Evolutionary conservation across 768 basidiomycete species (phyloP), one percentile per base, ranked within the genome.

Genomic region (Rubroboletus satanas): DNA sequence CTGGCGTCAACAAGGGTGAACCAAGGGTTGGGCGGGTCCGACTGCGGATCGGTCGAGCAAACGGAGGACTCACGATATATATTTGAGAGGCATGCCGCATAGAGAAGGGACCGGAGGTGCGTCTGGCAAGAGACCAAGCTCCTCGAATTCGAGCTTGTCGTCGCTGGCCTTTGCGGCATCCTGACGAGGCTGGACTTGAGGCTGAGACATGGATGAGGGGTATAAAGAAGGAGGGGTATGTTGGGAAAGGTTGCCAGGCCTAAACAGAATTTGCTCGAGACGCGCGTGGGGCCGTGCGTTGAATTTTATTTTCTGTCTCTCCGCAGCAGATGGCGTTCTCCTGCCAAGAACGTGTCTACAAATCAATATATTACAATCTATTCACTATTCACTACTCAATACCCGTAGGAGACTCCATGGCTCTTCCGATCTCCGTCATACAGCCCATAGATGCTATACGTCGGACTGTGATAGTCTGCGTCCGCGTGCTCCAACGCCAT

Each of bases 361-460:
- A 66, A 63, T 57, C 57, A 35, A 56, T 21, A 21, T 21, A 21
- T 21, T 21, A 21, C 21, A 21, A 21, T 21, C 1, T 21, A 21
- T 21, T 1, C 21, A 2, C 21, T 21, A 54, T 29, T 68, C 21
- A 2, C 21, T 21, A 54, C 23, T 68, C 53, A 61, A 58, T 60
- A 64, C 8, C 64, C 70, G 28, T 60, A 67, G 17, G 63, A 70
- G 18, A 56, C 43, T 3, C 56, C 60, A 15, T 71, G 61, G 48
- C 83, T 83, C 72, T 81, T 87, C 60, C 82, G 72, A 42, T 84
- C 83, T 28, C 71, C 75, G 49, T 82, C 85, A 63, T 90, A 90
- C 59, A 90, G 60, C 38, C 85, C 85, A 64, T 87, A 91, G 52
- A 92, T 81, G 66, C 89, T 92, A 61, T 91, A 91, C 6, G 90